phyloP scores from a whole-genome alignment of 306 rosid species.

The Lablab purpureus region DNA sequence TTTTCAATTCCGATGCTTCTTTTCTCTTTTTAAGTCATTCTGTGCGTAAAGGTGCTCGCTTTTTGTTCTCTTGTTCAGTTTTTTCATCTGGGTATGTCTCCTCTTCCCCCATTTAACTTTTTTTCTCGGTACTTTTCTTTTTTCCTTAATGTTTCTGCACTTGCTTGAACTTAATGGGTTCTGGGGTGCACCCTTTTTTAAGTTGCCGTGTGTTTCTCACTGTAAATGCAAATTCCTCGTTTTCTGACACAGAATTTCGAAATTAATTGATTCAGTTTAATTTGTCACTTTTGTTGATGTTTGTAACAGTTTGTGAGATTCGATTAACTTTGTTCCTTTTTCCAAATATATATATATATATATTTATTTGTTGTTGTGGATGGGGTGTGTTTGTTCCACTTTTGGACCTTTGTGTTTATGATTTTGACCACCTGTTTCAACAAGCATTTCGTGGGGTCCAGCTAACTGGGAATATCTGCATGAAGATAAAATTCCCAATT shows the following conservation, averaged over 20 bases:
- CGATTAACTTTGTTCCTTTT: not conserved
- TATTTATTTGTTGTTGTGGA: not conserved
- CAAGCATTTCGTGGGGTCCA: slow-evolving; percentile 50
- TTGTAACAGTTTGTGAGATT: slow-evolving; percentile 13
- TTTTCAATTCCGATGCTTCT: slow-evolving; percentile 37
- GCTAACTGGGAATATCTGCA: slow-evolving; percentile 44
- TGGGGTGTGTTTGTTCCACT: slow-evolving; percentile 18
- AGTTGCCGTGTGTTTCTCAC: slow-evolving; percentile 43
- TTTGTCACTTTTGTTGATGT: slow-evolving; percentile 41
- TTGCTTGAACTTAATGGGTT: slow-evolving; percentile 17
- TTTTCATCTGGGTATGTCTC: slow-evolving; percentile 47
- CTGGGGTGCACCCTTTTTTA: slow-evolving; percentile 32
- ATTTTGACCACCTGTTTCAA: slow-evolving; percentile 16
- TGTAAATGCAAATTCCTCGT: slow-evolving; percentile 27
- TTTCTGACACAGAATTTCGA: slow-evolving; percentile 7
- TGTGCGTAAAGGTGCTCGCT: slow-evolving; percentile 52
- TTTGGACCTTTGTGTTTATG: slow-evolving; percentile 41
- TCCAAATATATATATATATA: not conserved
- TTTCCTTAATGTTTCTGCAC: slow-evolving; percentile 24
- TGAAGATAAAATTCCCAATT: slow-evolving; percentile 47
- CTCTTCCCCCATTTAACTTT: slow-evolving; percentile 25
- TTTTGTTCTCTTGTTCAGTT: slow-evolving; percentile 52
- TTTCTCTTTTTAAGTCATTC: slow-evolving; percentile 35
- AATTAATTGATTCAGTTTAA: slow-evolving; percentile 10
- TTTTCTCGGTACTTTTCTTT: slow-evolving; percentile 51